Conservation (phyloP, 495 filamentous ascomycete species). For the Daldinia childiae region DNA sequence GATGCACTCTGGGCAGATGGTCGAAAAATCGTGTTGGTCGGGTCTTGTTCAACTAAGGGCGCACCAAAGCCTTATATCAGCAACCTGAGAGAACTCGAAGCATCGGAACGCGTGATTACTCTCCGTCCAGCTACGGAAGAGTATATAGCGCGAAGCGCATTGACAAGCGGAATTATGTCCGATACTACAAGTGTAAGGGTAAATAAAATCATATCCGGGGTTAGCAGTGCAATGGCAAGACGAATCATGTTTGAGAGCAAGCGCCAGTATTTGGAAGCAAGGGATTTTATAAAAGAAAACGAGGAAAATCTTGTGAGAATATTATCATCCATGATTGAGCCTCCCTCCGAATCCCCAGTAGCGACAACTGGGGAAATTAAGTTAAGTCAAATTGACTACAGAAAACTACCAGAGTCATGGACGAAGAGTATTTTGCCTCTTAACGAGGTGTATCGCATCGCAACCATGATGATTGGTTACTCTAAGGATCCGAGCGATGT, state of each 20-base stretch:
- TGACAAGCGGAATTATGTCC: neutral
- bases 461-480: slow-evolving; percentile 67
- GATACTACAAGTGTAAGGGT: neutral
- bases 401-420: slow-evolving; percentile 28
- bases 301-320: slow-evolving; percentile 53
- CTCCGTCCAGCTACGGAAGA: neutral
- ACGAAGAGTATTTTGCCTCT: slow-evolving; percentile 30
- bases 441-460: slow-evolving; percentile 65
- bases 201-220: neutral
- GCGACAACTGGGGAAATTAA: slow-evolving; percentile 19
- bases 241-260: neutral
- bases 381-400: slow-evolving; percentile 7
- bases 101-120: slow-evolving; percentile 29
- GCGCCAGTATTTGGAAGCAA: slow-evolving; percentile 28
- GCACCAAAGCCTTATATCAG: slow-evolving; percentile 46
- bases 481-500: slow-evolving; percentile 28
- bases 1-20: slow-evolving; percentile 73
- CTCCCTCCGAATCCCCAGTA: slow-evolving; percentile 9
- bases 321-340: slow-evolving; percentile 44
- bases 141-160: neutral
- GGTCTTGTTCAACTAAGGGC: slow-evolving; percentile 60
- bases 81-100: slow-evolving; percentile 44
- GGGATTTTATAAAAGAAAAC: slow-evolving; percentile 52
- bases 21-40: slow-evolving; percentile 77
- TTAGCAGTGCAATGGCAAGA: slow-evolving; percentile 6